Evolutionary conservation across 192 early-diverging fungal species (phyloP).

Genomic region (Backusella luteola): DNA sequence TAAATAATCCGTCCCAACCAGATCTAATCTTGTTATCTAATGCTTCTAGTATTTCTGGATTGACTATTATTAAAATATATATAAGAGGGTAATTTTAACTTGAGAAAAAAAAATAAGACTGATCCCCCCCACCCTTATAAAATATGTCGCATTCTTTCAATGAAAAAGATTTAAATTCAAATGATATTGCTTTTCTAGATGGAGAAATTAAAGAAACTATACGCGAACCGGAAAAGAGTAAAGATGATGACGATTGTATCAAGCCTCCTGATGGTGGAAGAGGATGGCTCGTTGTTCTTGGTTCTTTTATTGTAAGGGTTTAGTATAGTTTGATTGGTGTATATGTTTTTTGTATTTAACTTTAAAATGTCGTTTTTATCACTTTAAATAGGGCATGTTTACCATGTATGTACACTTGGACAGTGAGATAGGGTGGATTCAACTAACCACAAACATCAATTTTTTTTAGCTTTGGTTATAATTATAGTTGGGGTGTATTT

Average conservation of each 20-base stretch:
- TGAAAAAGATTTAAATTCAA: neutral
- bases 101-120: neutral
- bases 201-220: neutral
- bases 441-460: neutral
- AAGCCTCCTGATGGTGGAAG: slow-evolving; percentile 43
- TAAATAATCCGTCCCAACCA: neutral
- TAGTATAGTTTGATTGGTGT: neutral
- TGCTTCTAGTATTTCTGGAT: neutral
- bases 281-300: slow-evolving; percentile 41
- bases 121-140: neutral
- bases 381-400: slow-evolving; percentile 19
- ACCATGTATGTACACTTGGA: slow-evolving; percentile 9
- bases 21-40: neutral
- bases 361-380: neutral
- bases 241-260: slow-evolving; percentile 14
- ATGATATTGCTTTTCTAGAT: neutral
- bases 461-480: slow-evolving; percentile 40
- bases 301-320: slow-evolving; percentile 38
- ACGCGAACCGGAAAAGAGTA: neutral
- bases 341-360: neutral
- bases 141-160: neutral
- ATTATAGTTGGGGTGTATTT: slow-evolving; percentile 50
- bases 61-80: neutral
- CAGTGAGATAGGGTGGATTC: neutral
- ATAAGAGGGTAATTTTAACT: neutral